A percentile compares a stretch with the other conserved stretches of the same genome.
phyloP scores from a whole-genome alignment of 2,329 filamentous ascomycete genomes.

The Alternaria atra region DNA sequence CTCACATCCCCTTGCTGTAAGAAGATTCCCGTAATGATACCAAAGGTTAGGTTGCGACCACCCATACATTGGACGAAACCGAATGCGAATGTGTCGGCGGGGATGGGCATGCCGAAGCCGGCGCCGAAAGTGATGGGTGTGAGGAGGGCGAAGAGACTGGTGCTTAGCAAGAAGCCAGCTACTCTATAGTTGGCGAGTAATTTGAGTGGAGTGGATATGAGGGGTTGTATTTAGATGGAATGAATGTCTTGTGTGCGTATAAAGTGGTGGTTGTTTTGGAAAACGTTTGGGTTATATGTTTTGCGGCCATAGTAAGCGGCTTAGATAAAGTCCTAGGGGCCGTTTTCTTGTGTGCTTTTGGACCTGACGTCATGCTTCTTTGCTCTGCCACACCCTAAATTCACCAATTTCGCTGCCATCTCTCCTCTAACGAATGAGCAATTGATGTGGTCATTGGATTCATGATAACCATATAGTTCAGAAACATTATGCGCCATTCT shows the following conservation, averaged over 20 bases:
- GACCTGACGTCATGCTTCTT: too few species aligned
- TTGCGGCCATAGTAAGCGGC: too few species aligned
- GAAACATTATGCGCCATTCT: too few species aligned
- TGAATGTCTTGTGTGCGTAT: too few species aligned
- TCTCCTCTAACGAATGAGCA: too few species aligned
- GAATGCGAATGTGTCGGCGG: conserved; percentile 19
- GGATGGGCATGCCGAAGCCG: conserved; percentile 23
- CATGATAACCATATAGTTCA: too few species aligned
- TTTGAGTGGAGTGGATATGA: conserved; percentile 12
- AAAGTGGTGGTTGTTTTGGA: not conserved
- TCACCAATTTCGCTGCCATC: too few species aligned
- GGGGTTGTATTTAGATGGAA: too few species aligned
- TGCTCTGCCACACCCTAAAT: too few species aligned
- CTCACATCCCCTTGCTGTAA: conserved; percentile 10
- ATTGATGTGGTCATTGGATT: too few species aligned
- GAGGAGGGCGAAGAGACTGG: conserved; percentile 18
- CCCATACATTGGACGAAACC: conserved; percentile 31
- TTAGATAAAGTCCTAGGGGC: too few species aligned
- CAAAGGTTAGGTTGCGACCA: conserved; percentile 25
- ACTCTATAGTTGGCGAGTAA: conserved; percentile 22
- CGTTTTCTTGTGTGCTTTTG: too few species aligned
- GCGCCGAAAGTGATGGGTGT: conserved; percentile 21
- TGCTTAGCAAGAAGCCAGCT: conserved; percentile 20
- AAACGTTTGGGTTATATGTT: not conserved
- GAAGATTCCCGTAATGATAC: conserved; percentile 21